These are phyloP conservation scores for Lycium ferocissimum DNA, from an alignment of 257 asterid species.

Conservation along the genomic window DNA sequence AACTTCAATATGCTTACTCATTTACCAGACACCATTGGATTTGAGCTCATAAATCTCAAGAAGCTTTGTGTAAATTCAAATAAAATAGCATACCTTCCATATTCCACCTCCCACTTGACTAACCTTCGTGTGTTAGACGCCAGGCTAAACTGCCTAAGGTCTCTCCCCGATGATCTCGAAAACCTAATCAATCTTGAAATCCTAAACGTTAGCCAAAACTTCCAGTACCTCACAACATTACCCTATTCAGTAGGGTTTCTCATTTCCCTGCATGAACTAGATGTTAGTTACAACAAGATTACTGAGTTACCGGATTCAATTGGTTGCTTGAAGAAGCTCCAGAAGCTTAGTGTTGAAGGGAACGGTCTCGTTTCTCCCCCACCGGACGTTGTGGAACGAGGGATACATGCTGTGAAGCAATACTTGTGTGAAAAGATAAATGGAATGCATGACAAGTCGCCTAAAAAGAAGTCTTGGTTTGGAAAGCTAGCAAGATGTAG, in stretches of 20 bases:
- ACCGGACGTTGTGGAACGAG: conserved; percentile 64
- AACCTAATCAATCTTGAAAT: conserved; percentile 71
- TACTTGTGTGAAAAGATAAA: conserved; percentile 73
- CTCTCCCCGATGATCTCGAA: conserved; percentile 88
- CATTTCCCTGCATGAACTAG: conserved; percentile 72
- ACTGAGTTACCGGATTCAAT: conserved; percentile 66
- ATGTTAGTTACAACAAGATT: conserved; percentile 83
- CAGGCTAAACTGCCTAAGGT: conserved; percentile 77
- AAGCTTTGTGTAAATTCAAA: conserved; percentile 79
- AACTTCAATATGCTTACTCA: conserved; percentile 79
- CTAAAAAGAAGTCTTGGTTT: conserved; percentile 74
- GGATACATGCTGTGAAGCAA: conserved; percentile 56
- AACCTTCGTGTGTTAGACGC: conserved; percentile 77
- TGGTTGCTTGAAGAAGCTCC: conserved; percentile 79
- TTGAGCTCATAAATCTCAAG: conserved; percentile 68
- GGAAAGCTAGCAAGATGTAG: conserved; percentile 74
- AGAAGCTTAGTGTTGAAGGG: conserved; percentile 79
- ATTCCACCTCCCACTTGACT: conserved; percentile 79
- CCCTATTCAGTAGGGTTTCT: conserved; percentile 90
- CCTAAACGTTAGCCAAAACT: conserved; percentile 85
- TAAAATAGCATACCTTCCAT: conserved; percentile 72
- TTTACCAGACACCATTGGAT: conserved; percentile 81
- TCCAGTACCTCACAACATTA: conserved; percentile 64
- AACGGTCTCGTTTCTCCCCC: conserved; percentile 82
- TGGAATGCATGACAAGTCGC: conserved; percentile 43